Percentiles rank a stretch among this genome's conserved stretches.
phyloP scores from a whole-genome alignment of 2,329 filamentous ascomycete species.

The Botrytis byssoidea region DNA sequence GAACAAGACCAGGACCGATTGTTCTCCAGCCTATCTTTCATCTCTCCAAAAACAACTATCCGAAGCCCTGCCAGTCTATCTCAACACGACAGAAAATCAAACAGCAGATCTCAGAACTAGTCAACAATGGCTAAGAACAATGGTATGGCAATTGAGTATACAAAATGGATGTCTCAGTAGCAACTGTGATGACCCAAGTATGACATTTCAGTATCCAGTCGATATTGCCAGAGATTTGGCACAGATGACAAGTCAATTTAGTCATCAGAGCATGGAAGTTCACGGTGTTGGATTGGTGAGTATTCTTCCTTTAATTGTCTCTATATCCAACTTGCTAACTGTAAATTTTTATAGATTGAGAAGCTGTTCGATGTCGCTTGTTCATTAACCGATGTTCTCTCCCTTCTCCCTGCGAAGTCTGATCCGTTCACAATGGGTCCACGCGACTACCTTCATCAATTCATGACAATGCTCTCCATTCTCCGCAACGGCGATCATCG shows the following conservation, averaged over 20 bases:
- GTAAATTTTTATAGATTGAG: conserved; percentile 54
- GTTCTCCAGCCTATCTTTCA: conserved; percentile 55
- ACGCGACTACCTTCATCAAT: conserved; percentile 69
- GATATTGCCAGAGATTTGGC: conserved; percentile 61
- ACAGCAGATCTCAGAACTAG: conserved; percentile 56
- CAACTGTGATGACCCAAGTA: conserved; percentile 49
- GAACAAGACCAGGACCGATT: conserved; percentile 62
- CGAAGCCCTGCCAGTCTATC: conserved; percentile 52
- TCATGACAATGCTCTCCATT: conserved; percentile 65
- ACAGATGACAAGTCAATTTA: conserved; percentile 68
- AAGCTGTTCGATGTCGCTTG: conserved; percentile 77
- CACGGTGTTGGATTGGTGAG: conserved; percentile 71
- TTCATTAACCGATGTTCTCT: conserved; percentile 70
- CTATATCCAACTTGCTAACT: conserved; percentile 21
- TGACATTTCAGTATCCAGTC: conserved; percentile 63
- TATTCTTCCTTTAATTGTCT: conserved; percentile 24
- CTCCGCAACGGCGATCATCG: conserved; percentile 74
- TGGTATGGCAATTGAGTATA: conserved; percentile 60
- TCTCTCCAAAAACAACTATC: conserved; percentile 62
- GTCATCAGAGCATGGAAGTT: conserved; percentile 69
- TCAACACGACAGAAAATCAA: conserved; percentile 52
- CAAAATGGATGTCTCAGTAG: conserved; percentile 54
- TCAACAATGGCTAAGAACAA: conserved; percentile 64
- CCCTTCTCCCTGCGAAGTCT: conserved; percentile 58
- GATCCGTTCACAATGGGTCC: conserved; percentile 65